Evolutionary conservation across 75 land plant genomes (phyloP), one percentile per base, ranked within the genome.

Genomic region (Gnetum montanum): DNA sequence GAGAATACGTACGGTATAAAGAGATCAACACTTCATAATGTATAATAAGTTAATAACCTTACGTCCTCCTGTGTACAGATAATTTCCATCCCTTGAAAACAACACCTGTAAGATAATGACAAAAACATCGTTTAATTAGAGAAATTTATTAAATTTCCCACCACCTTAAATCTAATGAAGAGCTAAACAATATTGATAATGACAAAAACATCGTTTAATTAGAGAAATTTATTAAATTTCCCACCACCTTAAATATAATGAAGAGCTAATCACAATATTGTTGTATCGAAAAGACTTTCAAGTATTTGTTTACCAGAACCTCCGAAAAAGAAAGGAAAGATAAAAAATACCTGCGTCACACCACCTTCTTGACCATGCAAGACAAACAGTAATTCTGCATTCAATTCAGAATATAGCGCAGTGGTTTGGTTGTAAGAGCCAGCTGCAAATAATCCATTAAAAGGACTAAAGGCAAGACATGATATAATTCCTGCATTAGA

Each of bases 351-450:
- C 79, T 93, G 95, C 13, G 99, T 95, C 53, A 95, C 74, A 31
- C 99, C 99, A 65, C 99, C 99, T 60, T 69, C 73, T 70, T 95
- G 99, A 3, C 99, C 99, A 78, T 95, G 92, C 36, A 95, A 61
- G 24, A 95, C 75, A 72, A 76, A 90, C 12, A 95, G 68, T n/a
- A 74, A 79, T 53, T 95, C 99, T 76, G 76, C 76, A 38, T 78
- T 95, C 34, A 73, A 76, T 57, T 95, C 99, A 16, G 70, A 63
- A 56, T 81, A 95, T 26, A 95, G 58, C 38, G 78, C 91, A 54
- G 83, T 81, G 24, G 91, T 81, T 64, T 76, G 81, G 59, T 71
- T 77, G 49, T 95, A 95, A 2, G 97, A 95, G 36, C 99, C 99
- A 16, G 81, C 63, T 38, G 99, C 99, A 43, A 95, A 65, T 75